Evolutionary conservation across 2,329 filamentous ascomycete genomes (phyloP).

Genomic region (Penicillium aurantiogriseum): DNA sequence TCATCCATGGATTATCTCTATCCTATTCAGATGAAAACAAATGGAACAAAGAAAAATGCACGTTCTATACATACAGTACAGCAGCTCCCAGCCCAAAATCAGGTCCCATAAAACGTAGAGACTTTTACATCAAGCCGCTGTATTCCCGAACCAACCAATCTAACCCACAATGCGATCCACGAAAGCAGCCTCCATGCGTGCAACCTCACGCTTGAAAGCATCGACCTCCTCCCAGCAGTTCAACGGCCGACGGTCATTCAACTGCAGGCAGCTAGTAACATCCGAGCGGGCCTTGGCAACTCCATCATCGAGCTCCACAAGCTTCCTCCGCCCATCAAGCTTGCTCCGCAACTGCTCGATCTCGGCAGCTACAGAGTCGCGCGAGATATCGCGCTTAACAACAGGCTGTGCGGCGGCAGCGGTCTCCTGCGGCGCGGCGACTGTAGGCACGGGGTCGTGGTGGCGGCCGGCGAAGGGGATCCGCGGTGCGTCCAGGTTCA

Average conservation of each 20-base stretch:
- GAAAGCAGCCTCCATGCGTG: slow-evolving; percentile 80
- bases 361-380: slow-evolving; percentile 56
- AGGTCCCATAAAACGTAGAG: slow-evolving; percentile 11
- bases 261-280: slow-evolving; percentile 75
- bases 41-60: slow-evolving; percentile 19
- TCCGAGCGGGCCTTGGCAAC: slow-evolving; percentile 73
- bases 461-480: slow-evolving; percentile 45
- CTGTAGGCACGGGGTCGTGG: slow-evolving; percentile 25
- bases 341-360: slow-evolving; percentile 57
- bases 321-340: slow-evolving; percentile 60
- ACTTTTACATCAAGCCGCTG: slow-evolving; percentile 10
- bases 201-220: slow-evolving; percentile 84
- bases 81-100: slow-evolving; percentile 13
- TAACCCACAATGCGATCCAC: slow-evolving; percentile 69
- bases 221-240: slow-evolving; percentile 96
- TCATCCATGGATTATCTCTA: slow-evolving; percentile 18
- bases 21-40: slow-evolving; percentile 10
- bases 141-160: slow-evolving; percentile 7
- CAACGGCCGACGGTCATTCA: slow-evolving; percentile 81
- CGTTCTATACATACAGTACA: slow-evolving; percentile 31
- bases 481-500: slow-evolving; percentile 43
- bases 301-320: slow-evolving; percentile 64
- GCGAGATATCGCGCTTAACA: slow-evolving; percentile 48
- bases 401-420: slow-evolving; percentile 18
- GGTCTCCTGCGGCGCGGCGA: slow-evolving; percentile 16